These are phyloP conservation scores for Raphanus sativus DNA, from an alignment of 345 rosid genomes.

Conservation along the genomic window DNA sequence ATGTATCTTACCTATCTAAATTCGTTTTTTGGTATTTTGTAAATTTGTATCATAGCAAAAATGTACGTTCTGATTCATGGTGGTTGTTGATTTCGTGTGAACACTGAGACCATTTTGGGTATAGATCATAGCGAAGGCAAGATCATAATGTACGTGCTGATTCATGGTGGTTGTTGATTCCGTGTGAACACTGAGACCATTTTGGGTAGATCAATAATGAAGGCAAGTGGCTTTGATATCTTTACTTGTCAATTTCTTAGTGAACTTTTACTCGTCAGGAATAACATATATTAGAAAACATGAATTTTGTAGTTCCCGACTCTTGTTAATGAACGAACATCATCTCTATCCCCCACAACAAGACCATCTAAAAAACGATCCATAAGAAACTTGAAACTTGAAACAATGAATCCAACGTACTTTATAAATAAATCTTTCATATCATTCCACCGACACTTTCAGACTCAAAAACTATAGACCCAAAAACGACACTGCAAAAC, in stretches of 20 bases:
- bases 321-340: constrained; percentile 19
- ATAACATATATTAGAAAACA: background rate
- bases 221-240: background rate
- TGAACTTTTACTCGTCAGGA: background rate
- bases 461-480: constrained; percentile 35
- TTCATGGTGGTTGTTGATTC: background rate
- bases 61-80: no score
- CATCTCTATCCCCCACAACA: constrained; percentile 6
- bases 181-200: background rate
- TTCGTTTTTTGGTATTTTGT: no score
- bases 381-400: background rate
- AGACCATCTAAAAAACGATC: constrained; percentile 21
- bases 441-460: constrained; percentile 10
- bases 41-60: background rate
- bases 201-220: background rate
- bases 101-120: background rate
- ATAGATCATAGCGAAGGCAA: no score
- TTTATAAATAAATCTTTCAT: constrained; percentile 5
- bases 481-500: constrained; percentile 27
- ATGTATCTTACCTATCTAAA: no score
- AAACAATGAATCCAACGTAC: constrained; percentile 25
- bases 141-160: background rate
- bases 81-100: no score
- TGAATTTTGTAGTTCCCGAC: background rate
- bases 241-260: background rate